These are phyloP conservation scores for Neurospora sp. DNA, from an alignment of 495 filamentous ascomycete genomes.

Conservation along the genomic window DNA sequence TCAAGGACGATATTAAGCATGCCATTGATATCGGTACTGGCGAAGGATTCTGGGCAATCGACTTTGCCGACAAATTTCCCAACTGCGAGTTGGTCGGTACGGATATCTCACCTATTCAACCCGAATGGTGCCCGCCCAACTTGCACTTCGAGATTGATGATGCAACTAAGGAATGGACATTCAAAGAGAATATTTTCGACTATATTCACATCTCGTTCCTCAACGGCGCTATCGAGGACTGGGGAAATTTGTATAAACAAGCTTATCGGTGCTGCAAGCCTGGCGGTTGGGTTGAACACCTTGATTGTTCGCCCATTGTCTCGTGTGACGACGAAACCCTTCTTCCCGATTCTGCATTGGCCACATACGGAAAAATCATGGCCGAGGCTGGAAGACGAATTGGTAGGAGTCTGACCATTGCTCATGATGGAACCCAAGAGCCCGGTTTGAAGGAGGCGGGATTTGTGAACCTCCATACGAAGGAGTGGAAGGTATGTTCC, in stretches of 20 bases:
- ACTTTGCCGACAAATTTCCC: conserved; percentile 48
- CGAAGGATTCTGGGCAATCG: conserved; percentile 9
- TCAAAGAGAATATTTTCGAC: conserved; percentile 45
- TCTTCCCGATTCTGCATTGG: neutral
- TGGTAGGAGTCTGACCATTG: neutral
- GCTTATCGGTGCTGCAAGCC: conserved; percentile 26
- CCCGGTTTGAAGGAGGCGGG: neutral
- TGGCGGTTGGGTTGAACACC: conserved; percentile 27
- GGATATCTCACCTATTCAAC: conserved; percentile 38
- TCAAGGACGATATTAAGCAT: neutral
- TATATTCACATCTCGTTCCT: conserved; percentile 52
- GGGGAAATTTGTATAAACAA: conserved; percentile 33
- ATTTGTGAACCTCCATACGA: neutral
- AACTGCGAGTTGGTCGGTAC: conserved; percentile 43
- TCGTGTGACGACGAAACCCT: conserved; percentile 21
- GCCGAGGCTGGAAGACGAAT: neutral
- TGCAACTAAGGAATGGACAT: conserved; percentile 43
- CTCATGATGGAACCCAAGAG: neutral
- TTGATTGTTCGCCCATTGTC: conserved; percentile 14
- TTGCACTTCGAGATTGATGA: conserved; percentile 46
- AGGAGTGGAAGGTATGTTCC: neutral
- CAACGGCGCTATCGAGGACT: conserved; percentile 45
- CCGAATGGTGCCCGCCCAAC: conserved; percentile 9
- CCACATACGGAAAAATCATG: neutral
- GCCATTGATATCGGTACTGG: neutral